Conservation (phyloP, 345 rosid genomes). For the Bruguiera sexangula region DNA sequence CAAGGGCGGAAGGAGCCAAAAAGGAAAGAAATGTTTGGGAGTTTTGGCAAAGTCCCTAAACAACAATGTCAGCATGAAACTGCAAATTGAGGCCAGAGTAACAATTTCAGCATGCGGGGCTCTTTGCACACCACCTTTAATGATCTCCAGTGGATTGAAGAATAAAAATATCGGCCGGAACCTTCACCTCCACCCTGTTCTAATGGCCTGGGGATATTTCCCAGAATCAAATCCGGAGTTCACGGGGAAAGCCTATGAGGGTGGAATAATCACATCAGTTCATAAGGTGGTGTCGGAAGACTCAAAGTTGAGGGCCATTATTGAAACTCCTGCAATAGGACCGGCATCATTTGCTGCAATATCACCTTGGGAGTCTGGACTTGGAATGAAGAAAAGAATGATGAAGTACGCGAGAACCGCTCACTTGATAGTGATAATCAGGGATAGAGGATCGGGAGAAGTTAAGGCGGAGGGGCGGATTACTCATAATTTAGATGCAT, state of each 20-base stretch:
- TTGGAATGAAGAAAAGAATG: slow-evolving; percentile 51
- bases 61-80: slow-evolving; percentile 31
- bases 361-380: slow-evolving; percentile 62
- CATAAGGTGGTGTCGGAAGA: slow-evolving; percentile 29
- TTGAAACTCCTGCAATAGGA: slow-evolving; percentile 56
- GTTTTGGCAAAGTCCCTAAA: slow-evolving; percentile 47
- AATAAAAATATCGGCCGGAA: slow-evolving; percentile 66
- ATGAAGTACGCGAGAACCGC: slow-evolving; percentile 53
- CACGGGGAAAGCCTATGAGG: slow-evolving; percentile 51
- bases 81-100: slow-evolving; percentile 68
- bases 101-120: slow-evolving; percentile 85
- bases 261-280: slow-evolving; percentile 59
- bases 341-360: slow-evolving; percentile 41
- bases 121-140: slow-evolving; percentile 69
- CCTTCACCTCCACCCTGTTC: slow-evolving; percentile 82
- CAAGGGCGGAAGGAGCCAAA: slow-evolving; percentile 17
- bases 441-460: slow-evolving; percentile 49
- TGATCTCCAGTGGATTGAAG: slow-evolving; percentile 75
- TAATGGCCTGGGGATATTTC: slow-evolving; percentile 91
- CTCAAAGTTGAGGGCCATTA: slow-evolving; percentile 36
- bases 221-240: slow-evolving; percentile 53
- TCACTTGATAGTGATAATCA: slow-evolving; percentile 38
- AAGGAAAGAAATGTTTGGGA: slow-evolving; percentile 67
- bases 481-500: slow-evolving; percentile 24
- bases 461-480: slow-evolving; percentile 46